phyloP scores from a whole-genome alignment of 208 protist genomes.

The Angomonas ambiguus region DNA sequence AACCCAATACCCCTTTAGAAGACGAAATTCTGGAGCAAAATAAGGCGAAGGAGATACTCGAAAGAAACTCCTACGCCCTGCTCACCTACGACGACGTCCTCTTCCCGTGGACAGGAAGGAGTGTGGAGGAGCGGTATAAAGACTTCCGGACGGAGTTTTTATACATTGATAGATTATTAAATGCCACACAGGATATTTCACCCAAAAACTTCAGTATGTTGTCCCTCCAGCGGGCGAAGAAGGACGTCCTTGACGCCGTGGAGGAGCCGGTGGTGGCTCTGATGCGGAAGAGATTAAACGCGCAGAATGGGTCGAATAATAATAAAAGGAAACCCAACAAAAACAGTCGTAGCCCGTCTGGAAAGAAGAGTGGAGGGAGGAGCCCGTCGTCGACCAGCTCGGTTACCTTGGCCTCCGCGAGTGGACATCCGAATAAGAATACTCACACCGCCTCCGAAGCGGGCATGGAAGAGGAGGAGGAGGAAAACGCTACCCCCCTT shows the following conservation, averaged over 20 bases:
- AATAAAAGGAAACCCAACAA: background rate
- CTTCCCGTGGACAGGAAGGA: slow-evolving; percentile 50
- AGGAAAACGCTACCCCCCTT: too few relatives aligned
- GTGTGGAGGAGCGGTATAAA: slow-evolving; percentile 25
- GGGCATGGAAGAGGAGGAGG: too few relatives aligned
- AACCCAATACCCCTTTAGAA: background rate
- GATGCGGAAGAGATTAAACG: background rate
- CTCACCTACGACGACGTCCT: slow-evolving; percentile 15
- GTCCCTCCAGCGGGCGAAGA: slow-evolving; percentile 29
- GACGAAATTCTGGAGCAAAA: too few relatives aligned
- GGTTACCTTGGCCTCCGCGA: too few relatives aligned
- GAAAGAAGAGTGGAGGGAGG: too few relatives aligned
- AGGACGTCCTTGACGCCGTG: slow-evolving; percentile 44
- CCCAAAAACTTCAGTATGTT: slow-evolving; percentile 30
- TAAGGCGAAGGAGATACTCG: background rate
- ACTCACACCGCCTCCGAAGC: too few relatives aligned
- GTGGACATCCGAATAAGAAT: too few relatives aligned
- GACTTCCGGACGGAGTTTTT: slow-evolving; percentile 43
- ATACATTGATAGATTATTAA: slow-evolving; percentile 47
- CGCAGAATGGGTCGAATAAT: background rate
- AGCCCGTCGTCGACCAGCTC: too few relatives aligned
- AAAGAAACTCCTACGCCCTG: background rate
- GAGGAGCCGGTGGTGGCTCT: slow-evolving; percentile 42
- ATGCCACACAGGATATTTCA: slow-evolving; percentile 33
- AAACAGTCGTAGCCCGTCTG: too few relatives aligned